phyloP scores from a whole-genome alignment of 306 rosid species.

The Gleditsia sinensis region DNA sequence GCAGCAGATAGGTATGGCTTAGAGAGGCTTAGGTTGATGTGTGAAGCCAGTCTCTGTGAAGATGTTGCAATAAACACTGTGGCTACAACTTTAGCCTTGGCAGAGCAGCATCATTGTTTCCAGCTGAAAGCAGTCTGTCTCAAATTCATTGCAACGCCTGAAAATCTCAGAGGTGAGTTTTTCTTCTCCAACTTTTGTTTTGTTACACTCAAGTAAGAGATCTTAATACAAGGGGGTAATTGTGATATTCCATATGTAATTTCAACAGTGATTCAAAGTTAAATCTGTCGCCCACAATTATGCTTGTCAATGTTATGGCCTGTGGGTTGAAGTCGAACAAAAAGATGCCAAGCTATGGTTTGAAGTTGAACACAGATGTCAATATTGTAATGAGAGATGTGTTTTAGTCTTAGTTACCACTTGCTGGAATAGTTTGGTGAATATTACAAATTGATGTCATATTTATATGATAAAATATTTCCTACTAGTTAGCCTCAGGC shows the following conservation, averaged over 20 bases:
- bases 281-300: not conserved
- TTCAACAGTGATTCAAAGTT: not conserved
- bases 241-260: not conserved
- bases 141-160: slow-evolving; percentile 74
- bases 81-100: slow-evolving; percentile 84
- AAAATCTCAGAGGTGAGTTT: slow-evolving; percentile 71
- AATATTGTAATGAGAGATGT: not conserved
- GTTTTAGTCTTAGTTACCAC: not conserved
- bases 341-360: slow-evolving; percentile 2
- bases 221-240: not conserved
- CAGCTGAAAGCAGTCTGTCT: slow-evolving; percentile 85
- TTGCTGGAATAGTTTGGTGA: not conserved
- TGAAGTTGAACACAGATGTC: slow-evolving; percentile 15
- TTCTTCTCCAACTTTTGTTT: slow-evolving; percentile 17
- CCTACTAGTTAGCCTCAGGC: not conserved
- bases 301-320: not conserved
- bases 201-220: not conserved
- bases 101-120: slow-evolving; percentile 93
- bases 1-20: slow-evolving; percentile 86
- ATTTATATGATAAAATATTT: not conserved
- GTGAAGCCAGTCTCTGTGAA: slow-evolving; percentile 71
- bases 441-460: not conserved
- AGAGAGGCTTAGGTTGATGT: slow-evolving; percentile 72
- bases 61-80: slow-evolving; percentile 81
- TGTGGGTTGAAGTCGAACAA: slow-evolving; percentile 15